These are phyloP conservation scores for Aphanomyces euteiches DNA, from an alignment of 352 stramenopile species.

Conservation along the genomic window DNA sequence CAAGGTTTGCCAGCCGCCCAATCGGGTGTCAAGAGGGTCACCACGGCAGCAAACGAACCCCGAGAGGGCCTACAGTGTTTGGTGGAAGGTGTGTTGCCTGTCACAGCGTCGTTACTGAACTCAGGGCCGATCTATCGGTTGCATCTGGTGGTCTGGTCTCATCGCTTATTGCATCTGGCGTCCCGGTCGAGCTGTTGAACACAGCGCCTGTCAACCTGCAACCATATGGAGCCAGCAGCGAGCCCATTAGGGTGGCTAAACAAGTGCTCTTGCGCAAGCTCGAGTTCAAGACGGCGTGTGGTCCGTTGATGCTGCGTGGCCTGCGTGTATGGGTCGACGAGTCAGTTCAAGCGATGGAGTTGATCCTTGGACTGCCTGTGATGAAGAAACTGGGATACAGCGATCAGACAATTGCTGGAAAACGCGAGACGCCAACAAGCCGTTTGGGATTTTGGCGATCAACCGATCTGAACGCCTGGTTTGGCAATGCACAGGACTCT, in stretches of 20 bases:
- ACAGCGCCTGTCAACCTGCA: neutral
- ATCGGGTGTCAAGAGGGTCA: too few relatives aligned
- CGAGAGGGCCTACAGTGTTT: too few relatives aligned
- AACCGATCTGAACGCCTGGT: neutral
- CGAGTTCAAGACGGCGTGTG: slow-evolving; percentile 1
- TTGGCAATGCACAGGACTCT: too few relatives aligned
- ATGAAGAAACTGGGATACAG: neutral
- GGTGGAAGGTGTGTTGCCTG: too few relatives aligned
- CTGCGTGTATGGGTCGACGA: neutral
- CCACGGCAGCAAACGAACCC: too few relatives aligned
- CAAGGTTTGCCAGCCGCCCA: too few relatives aligned
- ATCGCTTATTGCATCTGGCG: neutral
- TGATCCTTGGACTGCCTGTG: neutral
- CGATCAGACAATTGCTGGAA: slow-evolving; percentile 5
- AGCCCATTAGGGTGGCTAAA: too few relatives aligned
- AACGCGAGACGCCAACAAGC: neutral
- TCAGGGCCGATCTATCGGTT: too few relatives aligned
- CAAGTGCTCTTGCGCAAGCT: neutral
- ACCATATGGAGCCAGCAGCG: neutral
- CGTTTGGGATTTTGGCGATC: slow-evolving; percentile 7
- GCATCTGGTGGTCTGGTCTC: too few relatives aligned
- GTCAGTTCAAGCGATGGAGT: neutral
- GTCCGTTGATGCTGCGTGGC: neutral
- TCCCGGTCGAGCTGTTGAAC: neutral
- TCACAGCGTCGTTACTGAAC: too few relatives aligned